A percentile compares a stretch with the other conserved stretches of the same genome.
Conservation (phyloP, 2,329 filamentous ascomycete species). For the Xylaria arbuscula region DNA sequence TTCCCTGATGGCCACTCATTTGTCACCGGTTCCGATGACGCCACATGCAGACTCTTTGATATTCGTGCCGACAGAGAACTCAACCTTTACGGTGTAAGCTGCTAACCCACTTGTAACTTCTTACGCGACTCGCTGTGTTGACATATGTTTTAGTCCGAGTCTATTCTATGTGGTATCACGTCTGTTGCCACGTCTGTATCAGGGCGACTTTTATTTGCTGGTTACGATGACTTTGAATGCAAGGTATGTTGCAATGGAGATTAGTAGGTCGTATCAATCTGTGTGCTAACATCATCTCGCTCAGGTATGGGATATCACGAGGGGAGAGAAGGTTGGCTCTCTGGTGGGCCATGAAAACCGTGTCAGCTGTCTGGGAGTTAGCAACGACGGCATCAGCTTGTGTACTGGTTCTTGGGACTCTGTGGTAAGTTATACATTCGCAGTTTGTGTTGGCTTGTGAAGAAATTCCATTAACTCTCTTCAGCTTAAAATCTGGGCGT, state of each 20-base stretch:
- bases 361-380: conserved; percentile 97
- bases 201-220: conserved; percentile 92
- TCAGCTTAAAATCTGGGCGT: conserved; percentile 89
- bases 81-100: conserved; percentile 74
- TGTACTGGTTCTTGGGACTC: conserved; percentile 99
- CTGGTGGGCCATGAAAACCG: conserved; percentile 98
- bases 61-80: conserved; percentile 90
- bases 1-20: conserved; percentile 99
- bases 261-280: conserved; percentile 6
- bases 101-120: not conserved
- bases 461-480: conserved; percentile 57
- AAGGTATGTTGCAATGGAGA: conserved; percentile 73
- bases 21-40: conserved; percentile 96
- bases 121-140: conserved; percentile 31
- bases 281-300: conserved; percentile 32
- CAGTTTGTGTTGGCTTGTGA: not conserved
- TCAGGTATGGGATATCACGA: conserved; percentile 97
- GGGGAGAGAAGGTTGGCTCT: conserved; percentile 96
- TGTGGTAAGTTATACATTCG: conserved; percentile 73
- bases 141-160: conserved; percentile 79
- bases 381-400: conserved; percentile 98
- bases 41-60: conserved; percentile 96
- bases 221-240: conserved; percentile 99
- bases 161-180: conserved; percentile 97
- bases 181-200: conserved; percentile 98